phyloP scores from a whole-genome alignment of 2,329 filamentous ascomycete species.

The Sporothrix luriei region DNA sequence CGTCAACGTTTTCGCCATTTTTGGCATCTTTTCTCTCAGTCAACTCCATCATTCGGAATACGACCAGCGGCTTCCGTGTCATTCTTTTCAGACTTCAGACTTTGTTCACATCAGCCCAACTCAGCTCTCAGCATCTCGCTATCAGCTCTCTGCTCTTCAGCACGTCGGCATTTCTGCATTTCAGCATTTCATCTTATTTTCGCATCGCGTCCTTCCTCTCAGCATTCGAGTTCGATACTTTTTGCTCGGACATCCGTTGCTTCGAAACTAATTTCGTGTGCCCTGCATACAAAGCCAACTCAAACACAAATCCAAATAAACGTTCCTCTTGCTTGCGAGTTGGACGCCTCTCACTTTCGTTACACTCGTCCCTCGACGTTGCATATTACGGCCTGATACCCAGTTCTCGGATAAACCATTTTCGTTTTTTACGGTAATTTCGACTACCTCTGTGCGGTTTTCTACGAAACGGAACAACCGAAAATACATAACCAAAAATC shows the following conservation, averaged over 20 bases:
- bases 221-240: constrained; percentile 26
- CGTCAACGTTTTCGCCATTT: background rate
- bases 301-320: background rate
- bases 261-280: constrained; percentile 30
- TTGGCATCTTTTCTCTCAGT: background rate
- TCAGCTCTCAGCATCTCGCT: background rate
- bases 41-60: constrained; percentile 7
- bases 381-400: constrained; percentile 29
- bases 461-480: background rate
- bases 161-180: background rate
- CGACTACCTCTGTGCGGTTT: background rate
- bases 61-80: constrained; percentile 24
- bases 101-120: background rate
- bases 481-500: background rate
- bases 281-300: background rate
- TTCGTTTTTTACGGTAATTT: constrained; percentile 16
- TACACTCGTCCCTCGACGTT: constrained; percentile 1
- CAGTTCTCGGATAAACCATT: constrained; percentile 9
- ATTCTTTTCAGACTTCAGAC: constrained; percentile 10
- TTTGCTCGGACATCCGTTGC: constrained; percentile 20
- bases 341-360: constrained; percentile 32
- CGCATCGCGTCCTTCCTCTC: too few relatives aligned
- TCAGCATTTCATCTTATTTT: background rate
- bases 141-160: background rate
- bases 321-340: constrained; percentile 24